These are phyloP conservation scores for Willaertia magna DNA, from an alignment of 208 protist genomes.

Conservation along the genomic window DNA sequence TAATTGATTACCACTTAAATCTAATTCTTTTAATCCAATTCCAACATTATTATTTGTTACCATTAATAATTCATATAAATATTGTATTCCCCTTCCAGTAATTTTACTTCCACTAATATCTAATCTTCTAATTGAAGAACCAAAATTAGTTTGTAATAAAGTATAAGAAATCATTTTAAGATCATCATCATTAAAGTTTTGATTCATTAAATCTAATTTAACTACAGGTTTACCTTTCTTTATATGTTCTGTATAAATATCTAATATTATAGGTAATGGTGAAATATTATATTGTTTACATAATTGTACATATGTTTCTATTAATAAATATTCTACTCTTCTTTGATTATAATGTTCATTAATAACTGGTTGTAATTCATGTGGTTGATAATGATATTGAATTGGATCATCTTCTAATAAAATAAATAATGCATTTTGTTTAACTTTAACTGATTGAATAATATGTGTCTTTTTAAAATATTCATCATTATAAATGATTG, in stretches of 20 bases:
- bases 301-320: not conserved
- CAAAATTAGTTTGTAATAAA: not conserved
- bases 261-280: not conserved
- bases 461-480: not conserved
- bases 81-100: not conserved
- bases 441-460: not conserved
- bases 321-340: not conserved
- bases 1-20: not conserved
- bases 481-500: not conserved
- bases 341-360: not conserved
- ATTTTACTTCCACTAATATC: not conserved
- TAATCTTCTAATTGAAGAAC: not conserved
- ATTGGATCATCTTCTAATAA: not conserved
- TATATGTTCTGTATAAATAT: not conserved
- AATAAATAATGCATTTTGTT: not conserved
- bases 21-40: not conserved
- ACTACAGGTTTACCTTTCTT: not conserved
- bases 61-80: not conserved
- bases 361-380: not conserved
- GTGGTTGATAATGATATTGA: not conserved
- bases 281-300: not conserved
- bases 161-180: not conserved
- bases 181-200: not conserved
- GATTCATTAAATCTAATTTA: not conserved
- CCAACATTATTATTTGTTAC: not conserved